These are phyloP conservation scores for Globisporangium parvum DNA, from an alignment of 352 stramenopile species.

Conservation along the genomic window DNA sequence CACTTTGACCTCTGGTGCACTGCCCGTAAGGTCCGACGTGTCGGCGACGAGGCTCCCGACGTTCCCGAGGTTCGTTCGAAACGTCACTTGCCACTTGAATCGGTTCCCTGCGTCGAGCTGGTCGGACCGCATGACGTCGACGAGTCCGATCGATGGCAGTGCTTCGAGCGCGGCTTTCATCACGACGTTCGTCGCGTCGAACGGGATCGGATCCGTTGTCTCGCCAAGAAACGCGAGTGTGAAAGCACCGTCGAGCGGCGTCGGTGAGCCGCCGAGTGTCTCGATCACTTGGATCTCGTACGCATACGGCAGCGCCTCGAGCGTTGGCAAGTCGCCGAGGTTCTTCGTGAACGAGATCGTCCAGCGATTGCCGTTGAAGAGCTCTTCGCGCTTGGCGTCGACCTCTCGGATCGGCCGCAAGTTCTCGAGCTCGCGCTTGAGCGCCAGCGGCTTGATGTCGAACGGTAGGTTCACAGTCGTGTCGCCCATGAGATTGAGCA, in stretches of 20 bases:
- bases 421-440: slow-evolving; percentile 88
- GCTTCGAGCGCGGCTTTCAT: slow-evolving; percentile 89
- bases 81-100: slow-evolving; percentile 93
- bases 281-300: slow-evolving; percentile 93
- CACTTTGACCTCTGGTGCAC: slow-evolving; percentile 38
- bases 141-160: slow-evolving; percentile 76
- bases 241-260: slow-evolving; percentile 90
- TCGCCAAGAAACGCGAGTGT: slow-evolving; percentile 78
- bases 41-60: slow-evolving; percentile 58
- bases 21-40: slow-evolving; percentile 48
- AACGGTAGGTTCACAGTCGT: slow-evolving; percentile 91
- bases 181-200: slow-evolving; percentile 75
- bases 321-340: slow-evolving; percentile 90
- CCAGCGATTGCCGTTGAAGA: slow-evolving; percentile 88
- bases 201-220: slow-evolving; percentile 69
- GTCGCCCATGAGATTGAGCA: slow-evolving; percentile 88
- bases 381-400: slow-evolving; percentile 60
- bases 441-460: slow-evolving; percentile 71
- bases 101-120: slow-evolving; percentile 75
- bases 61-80: slow-evolving; percentile 83
- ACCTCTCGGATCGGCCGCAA: slow-evolving; percentile 51
- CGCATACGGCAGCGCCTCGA: slow-evolving; percentile 83
- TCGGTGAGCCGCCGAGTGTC: slow-evolving; percentile 88
- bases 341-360: slow-evolving; percentile 95
- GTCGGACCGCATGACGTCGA: slow-evolving; percentile 84